These are phyloP conservation scores for Polytrichum formosum DNA, from an alignment of 225 moss, liverwort and hornwort species.

Conservation along the genomic window DNA sequence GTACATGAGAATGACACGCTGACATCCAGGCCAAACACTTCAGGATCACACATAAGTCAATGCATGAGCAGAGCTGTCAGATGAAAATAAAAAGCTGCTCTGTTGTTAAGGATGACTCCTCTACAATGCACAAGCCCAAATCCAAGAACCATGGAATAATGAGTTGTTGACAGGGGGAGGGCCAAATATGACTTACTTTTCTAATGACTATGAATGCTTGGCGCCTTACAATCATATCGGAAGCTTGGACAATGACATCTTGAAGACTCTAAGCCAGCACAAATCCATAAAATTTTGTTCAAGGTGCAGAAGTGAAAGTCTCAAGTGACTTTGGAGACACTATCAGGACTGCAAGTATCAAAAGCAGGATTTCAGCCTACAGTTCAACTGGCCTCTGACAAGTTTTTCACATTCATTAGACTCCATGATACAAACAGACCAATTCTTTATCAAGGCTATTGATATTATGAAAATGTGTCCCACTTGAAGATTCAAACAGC, in stretches of 20 bases:
- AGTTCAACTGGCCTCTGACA: too few relatives aligned
- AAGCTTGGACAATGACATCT: slow-evolving; percentile 48
- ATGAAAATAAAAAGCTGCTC: not conserved
- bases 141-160: not conserved
- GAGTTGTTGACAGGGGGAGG: not conserved
- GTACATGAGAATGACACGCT: not conserved
- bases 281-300: too few relatives aligned
- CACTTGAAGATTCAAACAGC: too few relatives aligned
- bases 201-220: slow-evolving; percentile 46
- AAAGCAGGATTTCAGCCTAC: too few relatives aligned
- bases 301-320: too few relatives aligned
- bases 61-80: not conserved
- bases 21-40: not conserved
- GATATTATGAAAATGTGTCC: too few relatives aligned
- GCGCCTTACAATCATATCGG: slow-evolving; percentile 44
- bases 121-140: not conserved
- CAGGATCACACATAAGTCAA: not conserved
- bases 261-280: slow-evolving; percentile 52
- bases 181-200: slow-evolving; percentile 35
- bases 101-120: not conserved
- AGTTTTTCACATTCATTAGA: too few relatives aligned
- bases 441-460: too few relatives aligned
- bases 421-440: too few relatives aligned
- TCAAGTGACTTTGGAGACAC: too few relatives aligned
- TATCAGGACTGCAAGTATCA: too few relatives aligned